Evolutionary conservation across 768 basidiomycete species (phyloP), one percentile per base, ranked within the genome.

Genomic region (Lactarius hatsudake): DNA sequence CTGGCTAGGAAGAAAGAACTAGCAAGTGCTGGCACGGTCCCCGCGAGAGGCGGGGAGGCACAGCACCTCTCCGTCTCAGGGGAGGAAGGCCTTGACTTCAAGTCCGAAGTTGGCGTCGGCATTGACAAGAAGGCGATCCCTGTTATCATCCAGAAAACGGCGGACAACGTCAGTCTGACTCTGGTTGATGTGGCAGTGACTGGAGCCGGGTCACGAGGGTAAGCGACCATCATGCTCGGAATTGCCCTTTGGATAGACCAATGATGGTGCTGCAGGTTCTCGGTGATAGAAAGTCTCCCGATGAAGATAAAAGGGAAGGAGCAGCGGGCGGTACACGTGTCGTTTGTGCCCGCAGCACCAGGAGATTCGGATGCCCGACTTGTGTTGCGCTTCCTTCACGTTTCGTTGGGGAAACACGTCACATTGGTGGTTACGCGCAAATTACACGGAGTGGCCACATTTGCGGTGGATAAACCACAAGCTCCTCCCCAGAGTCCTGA

Each of bases 401-500:
- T 30, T 30, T 32, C 56, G 1, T 6, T 4, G 30, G n/a, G 56
- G 20, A 20, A 20, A 57, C 30, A 18, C 18, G 56, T n/a, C 32
- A 20, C 30, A 36, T 57, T 57, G 18, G 34, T 18, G 56, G 20
- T 57, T 3, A 57, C 56, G 32, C 30, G 56, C 30, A 30, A 18
- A 12, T 34, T 57, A 2, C 56, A 57, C 32, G 56, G 56, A 57
- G 56, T 57, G 56, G 56, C 56, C 13, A 53, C 51, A 53, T 26
- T 26, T 15, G 5, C 51, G 12, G 51, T 17, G 23, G 51, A 15
- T 3, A 7, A 53, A 12, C 26, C 26, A 53, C 51, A 9, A 51
- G 23, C 23, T 51, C 13, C 23, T 51, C 13, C 48, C 23, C 23
- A 51, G n/a, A 13, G 12, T 1, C 48, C n/a, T 48, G 45, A 3